Conservation (phyloP, 441 rosid species). For the Theobroma grandiflorum region DNA sequence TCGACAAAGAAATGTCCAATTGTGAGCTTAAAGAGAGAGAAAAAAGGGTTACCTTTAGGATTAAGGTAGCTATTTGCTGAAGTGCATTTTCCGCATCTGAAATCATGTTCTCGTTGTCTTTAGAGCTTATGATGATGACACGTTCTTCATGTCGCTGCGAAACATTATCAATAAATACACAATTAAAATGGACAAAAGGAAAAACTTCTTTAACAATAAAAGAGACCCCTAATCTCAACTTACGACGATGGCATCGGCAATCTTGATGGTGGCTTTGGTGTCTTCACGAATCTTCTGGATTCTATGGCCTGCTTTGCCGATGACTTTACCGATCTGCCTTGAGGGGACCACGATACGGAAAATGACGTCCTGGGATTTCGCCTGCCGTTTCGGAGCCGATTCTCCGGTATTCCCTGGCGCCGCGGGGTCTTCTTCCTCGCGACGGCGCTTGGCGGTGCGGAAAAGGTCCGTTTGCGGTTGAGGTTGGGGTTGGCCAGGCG, state of each 20-base stretch:
- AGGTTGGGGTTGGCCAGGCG: not conserved
- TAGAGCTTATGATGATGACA: constrained; percentile 67
- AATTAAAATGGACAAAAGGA: not conserved
- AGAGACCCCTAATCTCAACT: constrained; percentile 24
- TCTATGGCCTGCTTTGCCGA: constrained; percentile 67
- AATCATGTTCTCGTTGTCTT: constrained; percentile 45
- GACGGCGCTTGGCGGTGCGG: constrained; percentile 54
- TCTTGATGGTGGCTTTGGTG: constrained; percentile 69
- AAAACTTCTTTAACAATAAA: not conserved
- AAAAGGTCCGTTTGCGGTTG: not conserved
- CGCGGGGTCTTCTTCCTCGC: constrained; percentile 43
- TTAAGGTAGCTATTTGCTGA: constrained; percentile 57
- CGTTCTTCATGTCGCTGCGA: constrained; percentile 73
- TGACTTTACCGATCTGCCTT: constrained; percentile 75
- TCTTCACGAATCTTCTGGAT: constrained; percentile 77
- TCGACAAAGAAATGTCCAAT: not conserved
- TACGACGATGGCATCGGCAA: constrained; percentile 67
- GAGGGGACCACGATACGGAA: constrained; percentile 70
- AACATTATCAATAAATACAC: not conserved
- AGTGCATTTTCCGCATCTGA: constrained; percentile 71
- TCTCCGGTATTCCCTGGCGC: constrained; percentile 38
- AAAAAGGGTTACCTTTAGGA: constrained; percentile 46
- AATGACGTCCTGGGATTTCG: constrained; percentile 57
- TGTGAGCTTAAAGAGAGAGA: not conserved
- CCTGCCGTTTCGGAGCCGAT: constrained; percentile 49